Base-by-base conservation (phyloP, 225 moss, liverwort and hornwort genomes). In the Straminergon stramineum region DNA sequence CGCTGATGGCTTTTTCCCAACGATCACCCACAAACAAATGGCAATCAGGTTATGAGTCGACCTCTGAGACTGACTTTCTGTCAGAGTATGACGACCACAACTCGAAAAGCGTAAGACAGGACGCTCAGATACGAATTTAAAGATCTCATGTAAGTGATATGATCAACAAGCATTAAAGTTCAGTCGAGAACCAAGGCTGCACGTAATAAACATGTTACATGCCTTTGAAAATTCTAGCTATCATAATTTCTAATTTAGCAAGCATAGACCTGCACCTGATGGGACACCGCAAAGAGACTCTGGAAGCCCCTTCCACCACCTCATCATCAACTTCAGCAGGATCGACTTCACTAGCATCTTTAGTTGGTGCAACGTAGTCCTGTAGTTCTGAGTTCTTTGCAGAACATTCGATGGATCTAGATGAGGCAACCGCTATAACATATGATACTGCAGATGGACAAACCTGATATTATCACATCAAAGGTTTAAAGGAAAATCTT, bases 271-370 rank as follows among this genome's bases (percentile, higher is more conserved):
- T 85, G 67, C 84, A 99, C 99, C 99, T 99, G 92, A 99, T 93
- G 48, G 99, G 99, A 84, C 99, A 99, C 70, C 96, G 95, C 87
- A 99, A 92, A 92, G 97, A 96, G 66, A 99, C 93, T 91, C 99
- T 94, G 74, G 99, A 96, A 84, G 91, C 94, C 53, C 96, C 97
- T 88, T 97, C 94, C 85, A 97, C 95, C 78, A 99, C 91, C 93
- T 99, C 99, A 91, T 99, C 99, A 92, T 99, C 99, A 88, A 91
- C 90, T 82, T 91, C 90, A 76, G 86, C 65, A 83, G 75, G 71
- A 83, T 92, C 84, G 31, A 70, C 84, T 86, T 57, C 89, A 84
- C 55, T 86, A 21, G 91, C 82, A 93, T 84, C 87, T 73, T 51
- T 89, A 71, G 81, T 62, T 82, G 94, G 89, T 85, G 89, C 73